Percentiles rank a stretch among this genome's conserved stretches.
Conservation (phyloP, 2,329 filamentous ascomycete species). For the Aspergillus alliaceus region DNA sequence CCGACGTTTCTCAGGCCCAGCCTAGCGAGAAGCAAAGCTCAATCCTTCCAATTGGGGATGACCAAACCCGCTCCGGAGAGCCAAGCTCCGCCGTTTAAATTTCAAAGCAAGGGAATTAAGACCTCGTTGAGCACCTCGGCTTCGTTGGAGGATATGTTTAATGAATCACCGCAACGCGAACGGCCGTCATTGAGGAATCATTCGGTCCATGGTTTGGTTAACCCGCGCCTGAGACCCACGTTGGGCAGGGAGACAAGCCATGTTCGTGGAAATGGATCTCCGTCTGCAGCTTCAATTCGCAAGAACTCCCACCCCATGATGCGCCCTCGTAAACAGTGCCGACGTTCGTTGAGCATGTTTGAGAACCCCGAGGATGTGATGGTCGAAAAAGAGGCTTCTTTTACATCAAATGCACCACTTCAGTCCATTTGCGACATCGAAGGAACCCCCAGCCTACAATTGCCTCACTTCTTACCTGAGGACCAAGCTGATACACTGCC, state of each 20-base stretch:
- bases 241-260: constrained; percentile 59
- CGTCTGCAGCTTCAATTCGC: constrained; percentile 68
- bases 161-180: constrained; percentile 74
- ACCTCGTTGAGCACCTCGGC: constrained; percentile 60
- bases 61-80: constrained; percentile 62
- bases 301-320: constrained; percentile 71
- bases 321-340: constrained; percentile 82
- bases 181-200: constrained; percentile 61
- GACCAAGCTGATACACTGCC: constrained; percentile 84
- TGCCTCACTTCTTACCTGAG: constrained; percentile 82
- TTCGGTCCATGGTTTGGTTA: constrained; percentile 57
- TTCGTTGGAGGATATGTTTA: constrained; percentile 77
- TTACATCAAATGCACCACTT: constrained; percentile 56
- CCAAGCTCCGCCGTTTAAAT: constrained; percentile 72
- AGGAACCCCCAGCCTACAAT: constrained; percentile 67
- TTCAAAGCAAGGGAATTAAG: constrained; percentile 60
- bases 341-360: constrained; percentile 96
- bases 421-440: constrained; percentile 83
- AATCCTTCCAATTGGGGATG: constrained; percentile 66
- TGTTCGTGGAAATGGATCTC: constrained; percentile 70
- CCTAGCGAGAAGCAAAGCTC: constrained; percentile 71
- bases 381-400: constrained; percentile 69
- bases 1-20: constrained; percentile 71
- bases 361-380: constrained; percentile 87
- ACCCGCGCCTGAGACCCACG: constrained; percentile 64